Conservation (phyloP, 176 grass and related monocot species). For the Panicum miliaceum region DNA sequence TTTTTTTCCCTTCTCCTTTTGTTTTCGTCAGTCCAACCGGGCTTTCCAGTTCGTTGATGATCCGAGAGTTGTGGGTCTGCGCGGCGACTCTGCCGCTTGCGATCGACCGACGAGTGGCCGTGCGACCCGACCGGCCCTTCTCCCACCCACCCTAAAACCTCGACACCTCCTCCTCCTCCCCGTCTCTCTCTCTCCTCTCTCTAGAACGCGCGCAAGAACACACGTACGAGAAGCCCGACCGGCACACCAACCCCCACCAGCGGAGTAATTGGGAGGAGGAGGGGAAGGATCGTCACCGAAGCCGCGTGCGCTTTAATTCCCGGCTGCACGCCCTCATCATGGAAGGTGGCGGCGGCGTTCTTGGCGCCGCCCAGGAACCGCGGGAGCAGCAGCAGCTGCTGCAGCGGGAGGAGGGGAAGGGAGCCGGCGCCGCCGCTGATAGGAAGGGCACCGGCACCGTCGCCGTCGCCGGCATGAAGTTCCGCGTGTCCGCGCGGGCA, state of each 20-base stretch:
- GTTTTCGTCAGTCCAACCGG: not conserved
- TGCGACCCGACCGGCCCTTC: constrained; percentile 33
- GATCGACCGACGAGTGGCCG: not conserved
- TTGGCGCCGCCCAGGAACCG: not conserved
- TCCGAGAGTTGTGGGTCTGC: constrained; percentile 38
- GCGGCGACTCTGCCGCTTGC: not conserved
- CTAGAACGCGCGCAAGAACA: constrained; percentile 52
- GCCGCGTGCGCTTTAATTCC: constrained; percentile 29
- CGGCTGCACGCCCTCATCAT: constrained; percentile 21
- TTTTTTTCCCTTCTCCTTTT: too few species aligned
- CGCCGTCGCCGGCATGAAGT: constrained; percentile 34
- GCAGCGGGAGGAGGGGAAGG: not conserved
- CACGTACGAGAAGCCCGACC: not conserved
- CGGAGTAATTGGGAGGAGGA: not conserved
- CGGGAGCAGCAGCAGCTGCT: not conserved
- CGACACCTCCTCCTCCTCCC: not conserved
- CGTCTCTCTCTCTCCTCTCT: not conserved
- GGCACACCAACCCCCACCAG: not conserved
- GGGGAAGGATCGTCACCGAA: not conserved
- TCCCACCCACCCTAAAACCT: constrained; percentile 42
- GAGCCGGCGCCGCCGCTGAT: not conserved
- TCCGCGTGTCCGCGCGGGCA: constrained; percentile 40
- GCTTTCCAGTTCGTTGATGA: constrained; percentile 15
- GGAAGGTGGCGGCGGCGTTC: constrained; percentile 24
- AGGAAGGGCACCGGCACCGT: not conserved